Evolutionary conservation across 441 rosid species (phyloP).

Genomic region (Heliophila coronopifolia): DNA sequence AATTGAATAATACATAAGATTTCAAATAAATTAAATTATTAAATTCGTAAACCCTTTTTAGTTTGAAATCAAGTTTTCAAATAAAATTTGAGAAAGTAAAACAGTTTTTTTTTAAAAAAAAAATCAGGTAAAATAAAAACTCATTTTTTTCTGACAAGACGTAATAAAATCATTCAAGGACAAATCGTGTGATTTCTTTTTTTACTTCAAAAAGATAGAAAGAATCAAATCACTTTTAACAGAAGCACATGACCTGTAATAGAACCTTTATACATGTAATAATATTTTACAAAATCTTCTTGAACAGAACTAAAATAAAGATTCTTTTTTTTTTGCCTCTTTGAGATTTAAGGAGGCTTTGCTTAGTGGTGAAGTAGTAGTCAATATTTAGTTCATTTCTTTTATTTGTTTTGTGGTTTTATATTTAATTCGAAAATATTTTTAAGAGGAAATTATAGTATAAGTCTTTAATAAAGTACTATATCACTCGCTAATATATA

Average conservation of each 20-base stretch:
- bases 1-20: no score
- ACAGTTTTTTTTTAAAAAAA: no score
- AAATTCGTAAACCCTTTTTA: not conserved
- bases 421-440: not conserved
- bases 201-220: conserved; percentile 15
- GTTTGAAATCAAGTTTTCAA: not conserved
- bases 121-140: not conserved
- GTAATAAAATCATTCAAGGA: conserved; percentile 7
- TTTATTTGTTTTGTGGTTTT: not conserved
- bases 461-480: no score
- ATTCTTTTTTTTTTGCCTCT: conserved; percentile 14
- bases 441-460: not conserved
- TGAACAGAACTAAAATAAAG: conserved; percentile 24
- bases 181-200: conserved; percentile 15
- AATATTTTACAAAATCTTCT: conserved; percentile 17
- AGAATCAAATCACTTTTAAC: conserved; percentile 30
- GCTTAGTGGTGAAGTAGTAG: conserved; percentile 29
- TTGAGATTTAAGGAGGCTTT: conserved; percentile 18
- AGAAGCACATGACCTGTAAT: conserved; percentile 27
- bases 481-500: no score
- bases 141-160: conserved; percentile 1
- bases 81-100: not conserved
- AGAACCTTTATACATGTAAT: no score
- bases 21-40: not conserved
- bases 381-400: not conserved